These are phyloP conservation scores for Trametes villosa DNA, from an alignment of 768 basidiomycete genomes.

Conservation along the genomic window DNA sequence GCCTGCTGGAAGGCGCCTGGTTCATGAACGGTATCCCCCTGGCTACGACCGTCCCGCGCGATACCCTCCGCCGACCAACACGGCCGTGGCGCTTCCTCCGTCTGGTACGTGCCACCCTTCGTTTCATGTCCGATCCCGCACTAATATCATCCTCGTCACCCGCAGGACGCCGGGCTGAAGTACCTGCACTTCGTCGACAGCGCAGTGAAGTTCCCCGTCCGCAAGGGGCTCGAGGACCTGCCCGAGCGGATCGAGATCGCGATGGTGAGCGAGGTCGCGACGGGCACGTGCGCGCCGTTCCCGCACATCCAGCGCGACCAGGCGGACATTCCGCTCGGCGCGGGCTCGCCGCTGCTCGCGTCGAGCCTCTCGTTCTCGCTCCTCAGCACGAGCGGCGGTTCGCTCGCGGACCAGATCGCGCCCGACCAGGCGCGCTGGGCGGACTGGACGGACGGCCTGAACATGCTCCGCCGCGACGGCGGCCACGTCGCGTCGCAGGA, in stretches of 20 bases:
- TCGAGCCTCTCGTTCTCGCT: conserved; percentile 81
- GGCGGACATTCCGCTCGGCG: conserved; percentile 59
- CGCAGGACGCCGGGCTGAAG: conserved; percentile 75
- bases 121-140: neutral
- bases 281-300: conserved; percentile 71
- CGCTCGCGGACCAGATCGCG: conserved; percentile 79
- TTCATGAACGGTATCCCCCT: conserved; percentile 78
- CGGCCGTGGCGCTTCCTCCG: conserved; percentile 88
- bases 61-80: conserved; percentile 57
- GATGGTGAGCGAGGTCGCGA: conserved; percentile 77
- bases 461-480: conserved; percentile 81
- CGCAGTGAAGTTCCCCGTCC: conserved; percentile 75
- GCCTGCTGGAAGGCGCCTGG: conserved; percentile 89
- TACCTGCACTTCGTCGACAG: conserved; percentile 88
- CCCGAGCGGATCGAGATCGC: conserved; percentile 86
- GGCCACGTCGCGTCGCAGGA: conserved; percentile 85
- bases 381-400: conserved; percentile 64
- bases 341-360: conserved; percentile 53
- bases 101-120: conserved; percentile 50
- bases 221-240: conserved; percentile 83
- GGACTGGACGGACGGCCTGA: conserved; percentile 94
- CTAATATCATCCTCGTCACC: conserved; percentile 8
- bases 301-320: conserved; percentile 49
- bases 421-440: conserved; percentile 79
- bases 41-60: conserved; percentile 47